Conservation (phyloP, 2,329 filamentous ascomycete genomes). For the Colletotrichum endophyticum region DNA sequence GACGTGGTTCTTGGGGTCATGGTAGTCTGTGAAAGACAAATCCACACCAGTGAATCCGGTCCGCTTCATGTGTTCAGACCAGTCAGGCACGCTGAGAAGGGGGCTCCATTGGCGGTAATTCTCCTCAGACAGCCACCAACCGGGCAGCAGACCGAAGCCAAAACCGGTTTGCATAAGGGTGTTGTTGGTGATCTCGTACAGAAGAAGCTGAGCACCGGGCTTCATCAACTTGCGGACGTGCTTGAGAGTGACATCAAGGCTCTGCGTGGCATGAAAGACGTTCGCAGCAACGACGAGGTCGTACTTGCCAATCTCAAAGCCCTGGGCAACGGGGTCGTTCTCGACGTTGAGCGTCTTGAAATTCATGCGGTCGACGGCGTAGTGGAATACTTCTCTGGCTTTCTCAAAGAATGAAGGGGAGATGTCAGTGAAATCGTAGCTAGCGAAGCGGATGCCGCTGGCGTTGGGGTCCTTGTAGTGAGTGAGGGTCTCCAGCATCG, state of each 20-base stretch:
- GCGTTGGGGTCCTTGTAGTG: not conserved
- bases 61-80: not conserved
- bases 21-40: not conserved
- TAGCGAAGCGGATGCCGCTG: not conserved
- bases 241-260: slow-evolving; percentile 23
- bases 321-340: slow-evolving; percentile 28
- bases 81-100: not conserved
- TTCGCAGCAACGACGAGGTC: slow-evolving; percentile 33
- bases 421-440: not conserved
- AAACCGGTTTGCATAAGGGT: not conserved
- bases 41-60: not conserved
- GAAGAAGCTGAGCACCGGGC: slow-evolving; percentile 31
- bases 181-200: not conserved
- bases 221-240: slow-evolving; percentile 30
- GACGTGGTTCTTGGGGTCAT: not conserved
- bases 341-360: slow-evolving; percentile 33
- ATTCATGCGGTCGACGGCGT: slow-evolving; percentile 9
- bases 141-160: not conserved
- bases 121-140: not conserved
- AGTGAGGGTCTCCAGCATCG: not conserved
- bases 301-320: slow-evolving; percentile 26
- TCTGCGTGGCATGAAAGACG: slow-evolving; percentile 30
- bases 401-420: not conserved
- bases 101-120: not conserved
- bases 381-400: not conserved